Evolutionary conservation across 2,329 filamentous ascomycete species (phyloP).

Genomic region (Beauveria sp.): DNA sequence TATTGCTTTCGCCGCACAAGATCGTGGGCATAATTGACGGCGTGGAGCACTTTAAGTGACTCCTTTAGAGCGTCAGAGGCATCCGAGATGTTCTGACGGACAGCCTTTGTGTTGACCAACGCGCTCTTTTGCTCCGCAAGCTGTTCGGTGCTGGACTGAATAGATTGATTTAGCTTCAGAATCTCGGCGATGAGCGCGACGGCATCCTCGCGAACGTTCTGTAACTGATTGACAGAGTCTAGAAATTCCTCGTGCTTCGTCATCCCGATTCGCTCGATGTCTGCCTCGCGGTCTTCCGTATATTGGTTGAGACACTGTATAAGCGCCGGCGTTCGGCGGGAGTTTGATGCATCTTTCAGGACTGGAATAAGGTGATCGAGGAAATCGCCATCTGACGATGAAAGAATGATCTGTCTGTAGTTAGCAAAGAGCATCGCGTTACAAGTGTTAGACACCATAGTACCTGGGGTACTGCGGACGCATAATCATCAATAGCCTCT

Average conservation of each 20-base stretch:
- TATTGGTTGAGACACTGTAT: slow-evolving; percentile 66
- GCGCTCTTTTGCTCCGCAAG: slow-evolving; percentile 91
- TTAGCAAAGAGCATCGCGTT: slow-evolving; percentile 12
- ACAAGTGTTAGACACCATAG: slow-evolving; percentile 16
- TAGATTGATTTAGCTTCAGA: slow-evolving; percentile 84
- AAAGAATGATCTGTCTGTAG: slow-evolving; percentile 70
- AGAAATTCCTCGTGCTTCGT: slow-evolving; percentile 97
- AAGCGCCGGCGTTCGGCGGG: slow-evolving; percentile 64
- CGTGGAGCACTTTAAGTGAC: slow-evolving; percentile 82
- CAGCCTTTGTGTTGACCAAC: slow-evolving; percentile 82
- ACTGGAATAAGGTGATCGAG: slow-evolving; percentile 92
- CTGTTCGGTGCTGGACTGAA: slow-evolving; percentile 90
- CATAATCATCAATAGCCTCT: slow-evolving; percentile 40
- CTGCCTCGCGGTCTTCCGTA: slow-evolving; percentile 75
- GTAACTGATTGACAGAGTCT: slow-evolving; percentile 86
- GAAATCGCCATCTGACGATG: slow-evolving; percentile 86
- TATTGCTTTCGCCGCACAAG: slow-evolving; percentile 88
- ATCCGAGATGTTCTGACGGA: slow-evolving; percentile 93
- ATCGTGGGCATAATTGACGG: slow-evolving; percentile 92
- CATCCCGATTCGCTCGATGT: slow-evolving; percentile 91
- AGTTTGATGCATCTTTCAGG: slow-evolving; percentile 78
- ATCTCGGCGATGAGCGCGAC: slow-evolving; percentile 86
- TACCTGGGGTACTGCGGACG: slow-evolving; percentile 39
- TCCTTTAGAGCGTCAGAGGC: slow-evolving; percentile 82
- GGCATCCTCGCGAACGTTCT: slow-evolving; percentile 83